Base-by-base conservation (phyloP, 208 protist species). In the Leptomonas seymouri region DNA sequence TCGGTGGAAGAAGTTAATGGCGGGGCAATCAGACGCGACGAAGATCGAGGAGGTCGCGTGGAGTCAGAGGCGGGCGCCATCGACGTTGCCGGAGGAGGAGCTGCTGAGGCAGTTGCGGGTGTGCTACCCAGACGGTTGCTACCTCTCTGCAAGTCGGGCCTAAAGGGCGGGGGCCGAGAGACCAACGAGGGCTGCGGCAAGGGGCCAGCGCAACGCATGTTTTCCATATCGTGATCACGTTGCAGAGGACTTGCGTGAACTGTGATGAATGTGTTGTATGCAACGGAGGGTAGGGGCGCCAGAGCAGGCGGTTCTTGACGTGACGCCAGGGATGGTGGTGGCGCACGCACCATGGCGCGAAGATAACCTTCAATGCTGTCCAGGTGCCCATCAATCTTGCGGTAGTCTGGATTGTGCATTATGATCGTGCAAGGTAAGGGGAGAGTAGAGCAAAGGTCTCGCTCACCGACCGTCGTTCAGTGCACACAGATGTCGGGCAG, bases 301-400 rank as follows among this genome's bases (percentile, higher is more conserved):
- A 78, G 50, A 20, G 51, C 25, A 7, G 51, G 62, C 28, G 74
- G 70, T 28, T 28, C 55, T 21, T 30, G 36, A n/a, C 45, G 60
- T 39, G 62, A 25, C 1, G 34, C 9, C 3, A 9, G 9, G 7
- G 18, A 20, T 31, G 46, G 30, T 28, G 27, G 66, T 27, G 61
- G 74, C 9, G 68, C 57, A 4, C 54, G 58, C 16, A 70, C 25
- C 63, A 70, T 70, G 25, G 45, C 27, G 18, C 74, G 74, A 36
- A 80, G 74, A 15, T 74, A 74, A 9, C 42, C 14, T 27, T 73
- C 74, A 21, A 80, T 80, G 12, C n/a, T 34, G 48, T 73, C 46
- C 12, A 80, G 62, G 30, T 80, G 74, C 9, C 36, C 61, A 71
- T 80, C 67, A 20, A 69, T 61, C 8, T 45, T 44, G 18, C 59